Base-by-base conservation (phyloP, 441 rosid species). In the Oxalis stricta region DNA sequence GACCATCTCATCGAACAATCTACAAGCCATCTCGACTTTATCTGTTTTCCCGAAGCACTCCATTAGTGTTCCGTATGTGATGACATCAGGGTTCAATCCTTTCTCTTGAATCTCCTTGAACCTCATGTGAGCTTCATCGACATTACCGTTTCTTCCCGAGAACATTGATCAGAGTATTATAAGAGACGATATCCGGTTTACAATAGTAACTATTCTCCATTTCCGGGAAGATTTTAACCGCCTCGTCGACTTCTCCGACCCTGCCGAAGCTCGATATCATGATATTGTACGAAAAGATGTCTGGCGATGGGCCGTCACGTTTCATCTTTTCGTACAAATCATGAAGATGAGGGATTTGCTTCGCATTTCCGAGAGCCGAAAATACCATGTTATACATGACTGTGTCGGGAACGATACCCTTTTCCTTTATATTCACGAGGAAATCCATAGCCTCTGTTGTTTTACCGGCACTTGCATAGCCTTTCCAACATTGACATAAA, bases 41-140 rank as follows among this genome's bases (percentile, higher is more conserved):
- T 80, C 84, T 0, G 89, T 76, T 65, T 85, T 89, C 14, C 98
- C 98, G 57, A 85, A 85, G 58, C 98, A 89, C 63, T 89, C 96
- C 0, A 85, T 91, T 11, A 91, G 67, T 0, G 95, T 91, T 56
- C 95, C 75, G 59, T 91, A 91, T 5, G 98, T 91, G 7, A 85
- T 78, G 17, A 91, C 98, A 55, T 91, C 96, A 24, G 97, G 93
- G 68, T 60, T 65, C 46, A 89, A 62, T 21, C 93, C 98, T 53
- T 59, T 80, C 58, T 80, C 96, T 58, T 72, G 84, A 94, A 89
- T 89, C 79, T 89, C 96, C 67, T 69, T 70, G 47, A 85, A 85
- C 61, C 72, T 76, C 50, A 89, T 76, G 65, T 89, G 98, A 31
- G 94, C 98, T 77, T 75, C 98, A 65, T 85, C 96, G 12, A 89